A percentile compares a stretch with the other conserved stretches of the same genome.
These are phyloP conservation scores for Leccinum colubrinum DNA, from an alignment of 1,284 basidiomycete species.

Conservation along the genomic window DNA sequence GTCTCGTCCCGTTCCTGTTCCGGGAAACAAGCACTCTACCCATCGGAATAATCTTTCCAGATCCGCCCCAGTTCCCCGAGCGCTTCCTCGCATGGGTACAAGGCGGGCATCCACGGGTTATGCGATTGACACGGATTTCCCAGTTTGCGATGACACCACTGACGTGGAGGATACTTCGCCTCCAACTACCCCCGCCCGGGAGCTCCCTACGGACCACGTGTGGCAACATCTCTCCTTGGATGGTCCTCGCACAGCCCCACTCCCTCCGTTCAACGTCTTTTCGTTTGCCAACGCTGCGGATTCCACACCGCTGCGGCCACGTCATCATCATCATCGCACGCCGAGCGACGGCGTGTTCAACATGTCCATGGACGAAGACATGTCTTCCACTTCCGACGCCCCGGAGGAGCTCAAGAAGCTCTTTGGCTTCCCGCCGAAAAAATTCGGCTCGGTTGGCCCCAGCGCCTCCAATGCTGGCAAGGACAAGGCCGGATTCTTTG, in stretches of 20 bases:
- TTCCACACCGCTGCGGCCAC: conserved; percentile 35
- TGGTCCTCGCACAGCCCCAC: conserved; percentile 51
- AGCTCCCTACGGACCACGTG: conserved; percentile 19
- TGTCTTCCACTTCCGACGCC: conserved; percentile 40
- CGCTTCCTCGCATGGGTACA: conserved; percentile 20
- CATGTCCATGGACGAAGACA: conserved; percentile 69
- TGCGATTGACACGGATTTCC: conserved; percentile 43
- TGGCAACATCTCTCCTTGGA: conserved; percentile 37
- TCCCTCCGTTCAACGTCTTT: conserved; percentile 39
- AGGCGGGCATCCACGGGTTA: conserved; percentile 31
- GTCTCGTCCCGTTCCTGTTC: conserved; percentile 40
- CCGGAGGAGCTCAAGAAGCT: conserved; percentile 41
- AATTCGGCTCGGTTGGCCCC: conserved; percentile 30
- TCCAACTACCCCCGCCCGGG: conserved; percentile 42
- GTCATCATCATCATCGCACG: conserved; percentile 41
- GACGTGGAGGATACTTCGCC: conserved; percentile 41
- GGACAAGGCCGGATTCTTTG: conserved; percentile 53
- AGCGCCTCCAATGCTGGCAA: conserved; percentile 26
- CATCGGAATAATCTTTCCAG: conserved; percentile 36
- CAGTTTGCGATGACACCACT: conserved; percentile 66
- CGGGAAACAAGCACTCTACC: conserved; percentile 43
- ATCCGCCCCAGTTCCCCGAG: conserved; percentile 28
- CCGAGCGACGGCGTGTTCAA: conserved; percentile 68
- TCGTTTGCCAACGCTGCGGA: conserved; percentile 34
- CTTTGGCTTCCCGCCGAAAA: conserved; percentile 32